Base-by-base conservation (phyloP, 768 basidiomycete species). In the Inosperma sp. region DNA sequence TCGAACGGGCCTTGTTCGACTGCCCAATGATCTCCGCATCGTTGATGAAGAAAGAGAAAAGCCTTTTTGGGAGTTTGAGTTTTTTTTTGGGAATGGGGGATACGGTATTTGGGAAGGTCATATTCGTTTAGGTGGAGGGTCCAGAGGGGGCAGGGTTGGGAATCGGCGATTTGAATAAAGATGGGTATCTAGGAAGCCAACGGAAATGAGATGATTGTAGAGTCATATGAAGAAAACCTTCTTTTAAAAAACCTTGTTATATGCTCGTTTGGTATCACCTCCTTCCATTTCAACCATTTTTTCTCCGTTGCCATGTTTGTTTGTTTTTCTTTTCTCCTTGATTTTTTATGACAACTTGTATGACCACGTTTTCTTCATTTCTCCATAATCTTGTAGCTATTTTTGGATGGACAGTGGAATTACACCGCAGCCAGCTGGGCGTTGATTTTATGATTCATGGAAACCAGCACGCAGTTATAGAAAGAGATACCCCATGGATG, bases 21-120 rank as follows among this genome's bases (percentile, higher is more conserved):
- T 34, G 23, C n/a, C 0, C 10, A 7, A 40, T 14, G 37, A 39
- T 31, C n/a, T 16, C 23, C n/a, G 39, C n/a, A 9, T 34, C 10
- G 31, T 34, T n/a, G n/a, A n/a, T 9, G 31, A 34, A 34, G n/a
- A n/a, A n/a, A n/a, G 9, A 9, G 9, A n/a, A 34, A 9, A 34
- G 9, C 10, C 10, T 34, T 34, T 34, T 9, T 34, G 23, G 36
- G 31, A 40, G 29, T 50, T 33, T n/a, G 49, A 50, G 36, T 9
- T 14, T 36, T 26, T 36, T 12, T 50, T 50, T 39, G 31, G 37
- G 39, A 50, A 41, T 41, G 14, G 26, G 26, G 14, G 49, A 50
- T 50, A 42, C 36, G 49, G 22, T 37, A 42, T 41, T 31, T 33
- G 49, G 36, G 30, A 41, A 35, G 37, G 31, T 50, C 37, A 50